phyloP scores from a whole-genome alignment of 2,329 filamentous ascomycete genomes.

The Biscogniauxia sp. region DNA sequence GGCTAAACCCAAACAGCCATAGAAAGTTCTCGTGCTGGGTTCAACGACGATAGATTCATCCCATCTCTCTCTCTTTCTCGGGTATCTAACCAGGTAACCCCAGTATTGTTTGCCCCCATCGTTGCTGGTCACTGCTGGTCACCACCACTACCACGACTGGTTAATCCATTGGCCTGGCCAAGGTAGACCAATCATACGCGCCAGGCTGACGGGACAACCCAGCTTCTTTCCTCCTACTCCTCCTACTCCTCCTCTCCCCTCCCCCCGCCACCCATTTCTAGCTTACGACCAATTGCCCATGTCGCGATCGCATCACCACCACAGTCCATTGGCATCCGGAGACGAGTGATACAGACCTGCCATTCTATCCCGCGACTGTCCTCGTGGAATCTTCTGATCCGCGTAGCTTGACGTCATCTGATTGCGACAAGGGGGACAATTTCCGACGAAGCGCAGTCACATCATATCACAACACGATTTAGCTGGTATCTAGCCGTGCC shows the following conservation, averaged over 20 bases:
- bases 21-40: constrained; percentile 5
- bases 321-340: constrained; percentile 13
- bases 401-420: constrained; percentile 4
- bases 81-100: background rate
- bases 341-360: background rate
- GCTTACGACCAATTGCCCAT: constrained; percentile 14
- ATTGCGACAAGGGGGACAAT: constrained; percentile 5
- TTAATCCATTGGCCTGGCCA: background rate
- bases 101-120: background rate
- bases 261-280: constrained; percentile 19
- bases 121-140: background rate
- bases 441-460: constrained; percentile 7
- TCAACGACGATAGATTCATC: constrained; percentile 6
- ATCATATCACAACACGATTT: background rate
- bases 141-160: too few relatives aligned
- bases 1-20: constrained; percentile 11
- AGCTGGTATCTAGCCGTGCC: background rate
- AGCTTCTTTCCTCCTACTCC: constrained; percentile 11
- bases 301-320: constrained; percentile 18
- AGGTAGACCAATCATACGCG: constrained; percentile 13
- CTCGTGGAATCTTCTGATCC: background rate
- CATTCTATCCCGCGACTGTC: background rate
- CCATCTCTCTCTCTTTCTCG: constrained; percentile 4
- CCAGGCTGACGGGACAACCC: constrained; percentile 15
- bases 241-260: constrained; percentile 17